Evolutionary conservation across 495 filamentous ascomycete genomes (phyloP), one percentile per base, ranked within the genome.

Genomic region (Ramalina peruviana): DNA sequence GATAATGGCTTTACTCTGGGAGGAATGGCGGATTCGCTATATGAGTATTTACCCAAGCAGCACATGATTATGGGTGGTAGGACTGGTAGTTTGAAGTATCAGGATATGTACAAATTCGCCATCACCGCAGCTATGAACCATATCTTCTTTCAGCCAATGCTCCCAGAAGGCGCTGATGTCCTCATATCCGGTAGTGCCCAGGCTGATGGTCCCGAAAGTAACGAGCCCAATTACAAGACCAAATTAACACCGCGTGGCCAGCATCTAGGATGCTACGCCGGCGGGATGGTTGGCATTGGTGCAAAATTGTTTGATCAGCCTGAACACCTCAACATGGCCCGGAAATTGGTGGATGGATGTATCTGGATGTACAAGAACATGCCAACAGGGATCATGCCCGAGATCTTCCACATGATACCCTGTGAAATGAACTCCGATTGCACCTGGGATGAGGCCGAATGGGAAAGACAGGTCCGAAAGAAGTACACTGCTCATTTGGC

Each of bases 11-110:
- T 81, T 57, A 83, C 79, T 0, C 79, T 96, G 49, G 92, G 92
- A 25, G 88, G 84, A 46, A 83, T 82, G 70, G 85, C 89, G 41
- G 92, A 99, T 62, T 94, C 87, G 5, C 76, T 85, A 0, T 97
- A 97, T 62, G 92, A 99, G 61, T 99, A 99, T 64, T 78, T 99
- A 40, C 85, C 94, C n/a, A 99, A 98, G 60, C 66, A 74, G 54
- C 65, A 80, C 55, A 71, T 79, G 41, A 73, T 99, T 13, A 74
- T 97, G 9, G 90, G 88, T 46, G 92, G 82, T 2, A 70, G 79
- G 43, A 82, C 76, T 21, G 72, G 81, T 16, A 85, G 93, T 62
- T 94, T 94, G 60, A 19, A 37, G 26, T 48, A 48, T 36, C 72
- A 72, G 40, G 75, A 68, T 10, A 82, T 97, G 83, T 93, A 95